Evolutionary conservation across 1,139 yeast genomes (phyloP).

Genomic region (Pichia sp.): DNA sequence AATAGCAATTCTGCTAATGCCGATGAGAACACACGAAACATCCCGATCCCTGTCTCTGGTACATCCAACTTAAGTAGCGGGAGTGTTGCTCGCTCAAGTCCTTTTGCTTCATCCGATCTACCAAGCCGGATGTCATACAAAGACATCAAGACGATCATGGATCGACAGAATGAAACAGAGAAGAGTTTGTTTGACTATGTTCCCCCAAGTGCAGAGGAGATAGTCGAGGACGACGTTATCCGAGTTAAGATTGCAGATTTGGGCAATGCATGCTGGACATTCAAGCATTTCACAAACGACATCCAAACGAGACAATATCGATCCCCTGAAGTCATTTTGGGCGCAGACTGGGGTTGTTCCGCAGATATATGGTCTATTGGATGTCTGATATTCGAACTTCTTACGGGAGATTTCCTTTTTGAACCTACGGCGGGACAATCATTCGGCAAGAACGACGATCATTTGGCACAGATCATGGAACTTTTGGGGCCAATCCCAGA

Average conservation of each 20-base stretch:
- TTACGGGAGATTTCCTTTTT: constrained; percentile 81
- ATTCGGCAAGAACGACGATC: constrained; percentile 81
- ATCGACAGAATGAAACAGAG: constrained; percentile 23
- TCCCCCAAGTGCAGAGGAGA: constrained; percentile 34
- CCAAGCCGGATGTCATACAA: constrained; percentile 24
- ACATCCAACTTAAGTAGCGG: not conserved
- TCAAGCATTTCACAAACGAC: constrained; percentile 73
- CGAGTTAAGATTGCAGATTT: constrained; percentile 75
- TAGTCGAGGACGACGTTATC: constrained; percentile 38
- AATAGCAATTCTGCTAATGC: not conserved
- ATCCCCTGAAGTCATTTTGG: constrained; percentile 71
- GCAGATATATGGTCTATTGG: constrained; percentile 85
- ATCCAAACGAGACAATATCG: constrained; percentile 86
- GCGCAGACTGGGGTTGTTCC: constrained; percentile 76
- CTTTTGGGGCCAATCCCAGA: constrained; percentile 60
- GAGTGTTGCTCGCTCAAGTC: constrained; percentile 10
- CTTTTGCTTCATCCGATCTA: constrained; percentile 16
- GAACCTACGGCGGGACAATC: constrained; percentile 68
- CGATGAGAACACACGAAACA: not conserved
- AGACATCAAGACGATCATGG: constrained; percentile 27
- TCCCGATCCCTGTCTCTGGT: constrained; percentile 17
- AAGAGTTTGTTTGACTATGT: constrained; percentile 25
- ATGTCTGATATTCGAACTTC: constrained; percentile 72
- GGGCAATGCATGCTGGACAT: constrained; percentile 79
- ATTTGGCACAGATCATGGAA: constrained; percentile 79